Evolutionary conservation across 148 eudicot genomes (phyloP), one percentile per base, ranked within the genome.

Genomic region (Tetragonia tetragonoides): DNA sequence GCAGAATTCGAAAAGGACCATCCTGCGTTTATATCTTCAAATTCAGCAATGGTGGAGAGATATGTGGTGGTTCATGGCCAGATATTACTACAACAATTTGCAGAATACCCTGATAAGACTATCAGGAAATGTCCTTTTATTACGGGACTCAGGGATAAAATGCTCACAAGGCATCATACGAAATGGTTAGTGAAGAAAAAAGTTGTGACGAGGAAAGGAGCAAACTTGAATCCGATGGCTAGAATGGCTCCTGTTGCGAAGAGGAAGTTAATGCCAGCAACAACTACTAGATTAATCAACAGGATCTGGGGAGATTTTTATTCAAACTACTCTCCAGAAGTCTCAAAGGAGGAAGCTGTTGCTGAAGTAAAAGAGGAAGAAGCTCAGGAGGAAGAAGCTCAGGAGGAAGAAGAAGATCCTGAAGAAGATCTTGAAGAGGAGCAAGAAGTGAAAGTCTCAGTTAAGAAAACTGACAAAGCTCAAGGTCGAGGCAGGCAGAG

Each of bases 221-320:
- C 78, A 68, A 95, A 95, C 81, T 82, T 91, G 79, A 95, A 95
- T 78, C 99, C 99, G 12, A 85, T 95, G 82, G 98, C 89, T 68
- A 85, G 86, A 79, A 87, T 90, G 83, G 85, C 81, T 34, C 88
- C 95, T 70, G 81, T 87, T 59, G 87, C 84, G 41, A 93, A 90
- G 76, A 86, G 93, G 85, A 93, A 87, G 75, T 83, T 87, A 74
- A 93, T 95, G 97, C 97, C 90, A 61, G 99, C 99, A 24, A 95
- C 99, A 41, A 91, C 99, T 51, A 95, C 99, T 18, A 85, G 86
- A 76, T 83, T 95, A 21, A 89, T 95, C 63, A 95, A 93, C 81
- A 91, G 97, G 85, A 91, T 95, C n/a, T 95, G 99, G 99, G 99
- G 95, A 4, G 92, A 86, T 76, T 95, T 83, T 78, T 95, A 95